These are phyloP conservation scores for Tardiomyces depauwii DNA, from an alignment of 1,139 yeast species.

Conservation along the genomic window DNA sequence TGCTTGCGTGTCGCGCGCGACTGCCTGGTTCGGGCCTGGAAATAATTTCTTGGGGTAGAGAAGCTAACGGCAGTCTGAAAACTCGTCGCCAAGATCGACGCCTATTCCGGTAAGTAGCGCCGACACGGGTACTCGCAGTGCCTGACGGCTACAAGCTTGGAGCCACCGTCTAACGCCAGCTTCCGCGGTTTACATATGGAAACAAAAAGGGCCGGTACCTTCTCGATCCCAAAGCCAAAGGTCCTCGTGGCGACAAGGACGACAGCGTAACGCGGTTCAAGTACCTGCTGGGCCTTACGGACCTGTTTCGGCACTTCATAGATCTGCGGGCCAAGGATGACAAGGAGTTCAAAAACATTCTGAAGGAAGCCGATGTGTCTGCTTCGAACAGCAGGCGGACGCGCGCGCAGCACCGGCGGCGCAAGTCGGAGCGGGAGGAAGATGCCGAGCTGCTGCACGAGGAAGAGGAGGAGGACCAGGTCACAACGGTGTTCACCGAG, in stretches of 20 bases:
- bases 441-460: conserved; percentile 67
- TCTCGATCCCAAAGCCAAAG: not conserved
- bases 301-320: conserved; percentile 79
- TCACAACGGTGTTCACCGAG: conserved; percentile 54
- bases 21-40: too few relatives aligned
- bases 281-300: conserved; percentile 72
- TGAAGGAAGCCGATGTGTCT: conserved; percentile 40
- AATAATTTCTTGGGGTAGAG: too few relatives aligned
- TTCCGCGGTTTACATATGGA: not conserved
- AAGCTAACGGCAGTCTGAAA: not conserved
- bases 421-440: conserved; percentile 85
- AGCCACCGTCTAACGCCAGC: not conserved
- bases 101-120: not conserved
- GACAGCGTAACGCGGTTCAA: conserved; percentile 75
- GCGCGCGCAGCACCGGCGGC: conserved; percentile 27
- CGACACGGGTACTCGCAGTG: not conserved
- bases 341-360: conserved; percentile 45
- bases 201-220: not conserved
- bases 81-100: not conserved
- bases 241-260: conserved; percentile 17
- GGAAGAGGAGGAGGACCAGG: conserved; percentile 56
- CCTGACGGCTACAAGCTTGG: too few relatives aligned
- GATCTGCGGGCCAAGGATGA: conserved; percentile 73
- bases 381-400: conserved; percentile 3
- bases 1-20: too few relatives aligned